Evolutionary conservation across 331 rosid genomes (phyloP).

Genomic region (Malus hybrid): DNA sequence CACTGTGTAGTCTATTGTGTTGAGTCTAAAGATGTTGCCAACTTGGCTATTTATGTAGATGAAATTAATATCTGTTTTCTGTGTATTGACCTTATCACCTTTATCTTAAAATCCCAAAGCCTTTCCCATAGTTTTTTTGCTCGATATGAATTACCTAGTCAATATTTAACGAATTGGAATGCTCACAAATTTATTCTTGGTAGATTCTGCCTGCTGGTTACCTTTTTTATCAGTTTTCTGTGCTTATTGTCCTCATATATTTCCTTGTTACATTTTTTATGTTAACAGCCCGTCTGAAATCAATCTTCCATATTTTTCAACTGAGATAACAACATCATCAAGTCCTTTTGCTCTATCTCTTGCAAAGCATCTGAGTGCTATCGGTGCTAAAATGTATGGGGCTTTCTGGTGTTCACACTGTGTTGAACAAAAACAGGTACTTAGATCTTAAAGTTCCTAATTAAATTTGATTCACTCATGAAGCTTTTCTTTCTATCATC

Average conservation of each 20-base stretch:
- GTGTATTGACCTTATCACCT: background rate
- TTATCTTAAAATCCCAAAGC: background rate
- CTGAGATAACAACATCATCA: conserved; percentile 63
- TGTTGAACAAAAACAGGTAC: conserved; percentile 86
- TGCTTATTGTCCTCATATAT: background rate
- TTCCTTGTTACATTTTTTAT: background rate
- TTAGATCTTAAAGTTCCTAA: background rate
- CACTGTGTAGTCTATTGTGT: background rate
- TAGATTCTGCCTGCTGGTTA: background rate
- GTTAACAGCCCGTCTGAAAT: conserved; percentile 41
- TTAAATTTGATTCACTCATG: background rate
- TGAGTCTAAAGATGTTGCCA: too few relatives aligned
- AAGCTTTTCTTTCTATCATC: background rate
- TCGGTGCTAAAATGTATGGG: conserved; percentile 96
- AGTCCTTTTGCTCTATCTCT: conserved; percentile 68
- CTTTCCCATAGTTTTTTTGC: background rate
- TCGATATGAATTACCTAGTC: background rate
- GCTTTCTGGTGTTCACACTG: conserved; percentile 99
- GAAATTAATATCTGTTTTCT: background rate
- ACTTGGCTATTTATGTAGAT: background rate
- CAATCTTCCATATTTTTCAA: conserved; percentile 64
- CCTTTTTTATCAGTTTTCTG: background rate
- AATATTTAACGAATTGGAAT: background rate
- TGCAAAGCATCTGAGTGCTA: conserved; percentile 66
- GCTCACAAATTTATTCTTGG: background rate